Percentiles rank a stretch among this genome's conserved stretches.
Evolutionary conservation across 768 basidiomycete genomes (phyloP).

Genomic region (Tricholoma terreum): DNA sequence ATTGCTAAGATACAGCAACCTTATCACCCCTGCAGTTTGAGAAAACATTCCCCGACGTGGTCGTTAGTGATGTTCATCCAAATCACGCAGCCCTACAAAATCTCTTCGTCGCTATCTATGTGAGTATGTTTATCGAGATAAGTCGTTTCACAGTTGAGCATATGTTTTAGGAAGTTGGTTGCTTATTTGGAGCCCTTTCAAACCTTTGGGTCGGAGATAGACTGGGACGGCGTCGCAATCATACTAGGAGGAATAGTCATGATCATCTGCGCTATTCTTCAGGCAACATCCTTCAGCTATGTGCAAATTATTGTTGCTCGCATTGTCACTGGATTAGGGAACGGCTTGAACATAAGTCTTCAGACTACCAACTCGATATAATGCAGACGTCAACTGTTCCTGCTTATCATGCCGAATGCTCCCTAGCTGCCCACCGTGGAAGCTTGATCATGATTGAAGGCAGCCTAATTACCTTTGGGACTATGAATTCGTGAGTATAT

Average conservation of each 20-base stretch:
- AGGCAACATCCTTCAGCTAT: constrained; percentile 54
- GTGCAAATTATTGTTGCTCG: constrained; percentile 62
- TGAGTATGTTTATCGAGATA: constrained; percentile 23
- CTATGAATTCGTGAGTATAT: constrained; percentile 55
- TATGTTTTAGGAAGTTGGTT: constrained; percentile 54
- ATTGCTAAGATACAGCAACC: not conserved
- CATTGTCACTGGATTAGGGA: constrained; percentile 60
- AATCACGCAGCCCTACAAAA: constrained; percentile 57
- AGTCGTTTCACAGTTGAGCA: not conserved
- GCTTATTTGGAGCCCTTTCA: constrained; percentile 59
- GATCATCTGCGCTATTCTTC: constrained; percentile 61
- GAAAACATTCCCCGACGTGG: constrained; percentile 53
- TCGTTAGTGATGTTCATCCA: constrained; percentile 33
- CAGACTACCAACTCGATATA: not conserved
- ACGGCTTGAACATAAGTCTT: constrained; percentile 52
- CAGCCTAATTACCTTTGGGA: constrained; percentile 58
- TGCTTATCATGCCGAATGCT: constrained; percentile 64
- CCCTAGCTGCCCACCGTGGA: constrained; percentile 55
- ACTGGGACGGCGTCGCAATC: constrained; percentile 58
- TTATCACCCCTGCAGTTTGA: constrained; percentile 41
- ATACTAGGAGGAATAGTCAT: constrained; percentile 56
- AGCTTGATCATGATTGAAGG: constrained; percentile 66
- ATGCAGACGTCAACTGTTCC: constrained; percentile 62
- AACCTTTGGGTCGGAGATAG: constrained; percentile 60
- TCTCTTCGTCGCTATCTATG: constrained; percentile 58